Evolutionary conservation across 2,329 filamentous ascomycete species (phyloP), one percentile per base, ranked within the genome.

Genomic region (Orbilia ellipsospora): DNA sequence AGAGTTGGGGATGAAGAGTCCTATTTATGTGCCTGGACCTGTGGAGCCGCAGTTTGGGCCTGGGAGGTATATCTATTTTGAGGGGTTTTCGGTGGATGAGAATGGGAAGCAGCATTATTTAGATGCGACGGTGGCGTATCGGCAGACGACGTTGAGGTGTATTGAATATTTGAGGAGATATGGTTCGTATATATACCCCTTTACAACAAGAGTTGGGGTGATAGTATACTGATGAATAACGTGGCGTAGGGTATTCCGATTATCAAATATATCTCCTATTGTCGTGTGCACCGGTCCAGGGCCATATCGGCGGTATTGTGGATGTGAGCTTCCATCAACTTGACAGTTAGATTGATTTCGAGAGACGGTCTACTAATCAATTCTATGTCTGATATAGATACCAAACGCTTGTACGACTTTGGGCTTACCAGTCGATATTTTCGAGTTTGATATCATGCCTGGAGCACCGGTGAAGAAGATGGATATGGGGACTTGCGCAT

Each of bases 361-460:
- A 50, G 15, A 62, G 60, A 63, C 50, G 51, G 26, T 28, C 23
- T 26, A 15, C 63, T 23, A 18, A 57, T 7, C 7, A 20, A 42
- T 16, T 54, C n/a, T n/a, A 44, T 44, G 31, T 13, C 56, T 10
- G 16, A 23, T 23, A 7, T 72, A 83, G 82, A 92, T 96, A 57
- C 93, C 93, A 0, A 96, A 97, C 81, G 92, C 91, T 0, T 97
- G 94, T 81, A 96, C 93, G 2, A 97, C 94, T 0, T 84, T 97
- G 73, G 93, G 93, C 0, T 81, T 97, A 64, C 94, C 94, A 0
- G 92, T 96, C 86, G 94, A 97, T 83, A 96, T 97, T 63, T 97
- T 97, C 80, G 92, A 95, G 80, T 96, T 97, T 82, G 93, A 97
- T 81, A 94, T 97, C 78, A 88, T 89, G 55, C 92, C 93, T 0